phyloP scores from a whole-genome alignment of 495 filamentous ascomycete genomes.

The Penicillium verhagenii region DNA sequence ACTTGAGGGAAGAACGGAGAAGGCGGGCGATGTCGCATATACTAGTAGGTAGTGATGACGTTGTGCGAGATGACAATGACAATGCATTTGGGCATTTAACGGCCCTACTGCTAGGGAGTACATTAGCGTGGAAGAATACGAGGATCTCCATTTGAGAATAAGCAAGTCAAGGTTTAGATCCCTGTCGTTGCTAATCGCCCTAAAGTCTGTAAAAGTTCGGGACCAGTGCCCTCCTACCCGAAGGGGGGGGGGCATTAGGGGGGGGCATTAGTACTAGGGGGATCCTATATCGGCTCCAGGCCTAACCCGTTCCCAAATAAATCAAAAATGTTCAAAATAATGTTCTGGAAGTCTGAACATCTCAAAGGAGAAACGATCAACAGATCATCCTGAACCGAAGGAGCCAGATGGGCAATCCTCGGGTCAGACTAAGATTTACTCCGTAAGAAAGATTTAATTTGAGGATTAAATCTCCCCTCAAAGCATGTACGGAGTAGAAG shows the following conservation, averaged over 20 bases:
- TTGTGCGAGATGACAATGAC: background rate
- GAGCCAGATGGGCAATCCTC: constrained; percentile 2
- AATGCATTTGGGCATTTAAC: background rate
- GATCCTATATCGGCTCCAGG: too few species aligned
- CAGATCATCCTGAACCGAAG: constrained; percentile 4
- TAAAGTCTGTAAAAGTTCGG: background rate
- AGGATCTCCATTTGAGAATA: background rate
- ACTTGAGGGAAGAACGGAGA: background rate
- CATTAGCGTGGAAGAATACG: background rate
- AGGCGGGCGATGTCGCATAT: too few species aligned
- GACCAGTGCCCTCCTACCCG: background rate
- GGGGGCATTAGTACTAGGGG: too few species aligned
- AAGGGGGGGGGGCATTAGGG: too few species aligned
- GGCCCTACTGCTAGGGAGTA: background rate
- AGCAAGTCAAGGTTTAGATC: background rate
- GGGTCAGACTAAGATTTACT: background rate
- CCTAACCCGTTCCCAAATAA: too few species aligned
- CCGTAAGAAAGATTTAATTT: background rate
- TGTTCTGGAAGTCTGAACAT: constrained; percentile 7
- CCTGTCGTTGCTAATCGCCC: background rate
- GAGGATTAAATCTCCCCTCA: too few species aligned
- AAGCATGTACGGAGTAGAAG: background rate
- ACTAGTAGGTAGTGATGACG: background rate
- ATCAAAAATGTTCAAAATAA: too few species aligned
- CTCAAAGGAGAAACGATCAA: background rate